Evolutionary conservation across 331 rosid genomes (phyloP), one percentile per base, ranked within the genome.

Genomic region (Phaseolus coccineus): DNA sequence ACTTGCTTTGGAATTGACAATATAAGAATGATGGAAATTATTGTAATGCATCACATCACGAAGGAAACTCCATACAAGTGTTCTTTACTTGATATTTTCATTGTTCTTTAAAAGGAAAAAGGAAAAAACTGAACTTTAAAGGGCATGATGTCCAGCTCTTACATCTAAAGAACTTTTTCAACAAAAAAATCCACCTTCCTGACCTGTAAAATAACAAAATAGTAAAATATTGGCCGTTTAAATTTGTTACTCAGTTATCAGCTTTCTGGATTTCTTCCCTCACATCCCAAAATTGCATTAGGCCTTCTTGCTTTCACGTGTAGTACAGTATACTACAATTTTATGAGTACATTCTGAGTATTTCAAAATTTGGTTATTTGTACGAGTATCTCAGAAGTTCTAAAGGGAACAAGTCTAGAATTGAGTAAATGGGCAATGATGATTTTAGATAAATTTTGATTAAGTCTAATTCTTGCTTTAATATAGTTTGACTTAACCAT

Each of bases 31-130:
- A 57, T 48, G 13, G 31, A 65, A 57, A 24, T 59, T 12, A 74
- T 44, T 44, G 22, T 65, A 74, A 61, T 74, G 19, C 55, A 57
- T 50, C 80, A 61, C 25, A 62, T 62, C 61, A 19, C 73, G 39
- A 2, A 42, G 39, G 25, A 52, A 56, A 56, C 10, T 7, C 62
- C 31, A 9, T 15, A 22, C 0, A 6, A 40, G 10, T 40, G 11
- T 40, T 40, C 1, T 42, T 42, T 42, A 9, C 47, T 42, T 42
- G 3, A 42, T 42, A 42, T 9, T 42, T 65, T 19, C 42, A 64
- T 16, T 53, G 27, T 77, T 77, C 42, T 37, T 65, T 4, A 77
- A 65, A 67, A 40, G 52, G 10, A 5, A 55, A 63, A 64, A 25
- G 8, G 46, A 40, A 42, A 27, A 37, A 68, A 8, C 1, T 58